Conservation (phyloP, 2,329 filamentous ascomycete genomes). For the Neonectria magnoliae region DNA sequence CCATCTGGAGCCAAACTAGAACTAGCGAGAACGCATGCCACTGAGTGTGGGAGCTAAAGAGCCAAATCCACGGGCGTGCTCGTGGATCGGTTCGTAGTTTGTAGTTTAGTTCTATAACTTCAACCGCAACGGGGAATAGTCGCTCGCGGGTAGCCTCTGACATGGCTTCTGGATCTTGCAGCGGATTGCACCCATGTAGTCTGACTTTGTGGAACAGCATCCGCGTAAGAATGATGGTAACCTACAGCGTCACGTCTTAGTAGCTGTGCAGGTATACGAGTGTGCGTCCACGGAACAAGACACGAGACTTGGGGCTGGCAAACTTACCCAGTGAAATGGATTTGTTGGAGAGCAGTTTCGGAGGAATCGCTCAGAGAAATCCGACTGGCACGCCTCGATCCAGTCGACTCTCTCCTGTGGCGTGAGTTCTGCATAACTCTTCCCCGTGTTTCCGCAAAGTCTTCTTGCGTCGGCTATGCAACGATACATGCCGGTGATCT, state of each 20-base stretch:
- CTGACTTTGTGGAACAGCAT: constrained; percentile 23
- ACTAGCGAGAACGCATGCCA: constrained; percentile 22
- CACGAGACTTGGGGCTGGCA: background rate
- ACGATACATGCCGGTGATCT: constrained; percentile 16
- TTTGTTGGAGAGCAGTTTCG: constrained; percentile 8
- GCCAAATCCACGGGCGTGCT: constrained; percentile 14
- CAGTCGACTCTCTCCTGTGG: constrained; percentile 8
- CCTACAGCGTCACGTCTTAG: background rate
- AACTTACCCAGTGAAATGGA: constrained; percentile 14
- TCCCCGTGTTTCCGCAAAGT: constrained; percentile 10
- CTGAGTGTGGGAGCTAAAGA: constrained; percentile 20
- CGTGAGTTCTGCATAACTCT: constrained; percentile 11
- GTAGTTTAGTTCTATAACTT: constrained; percentile 20
- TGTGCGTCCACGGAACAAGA: background rate
- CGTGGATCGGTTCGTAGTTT: constrained; percentile 18
- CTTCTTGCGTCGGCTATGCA: constrained; percentile 14
- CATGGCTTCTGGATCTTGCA: background rate
- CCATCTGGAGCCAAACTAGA: constrained; percentile 18
- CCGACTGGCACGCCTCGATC: constrained; percentile 7
- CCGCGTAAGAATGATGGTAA: constrained; percentile 10
- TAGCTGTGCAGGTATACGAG: background rate
- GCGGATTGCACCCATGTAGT: constrained; percentile 9
- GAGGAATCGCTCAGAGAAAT: constrained; percentile 12
- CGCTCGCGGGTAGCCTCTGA: background rate
- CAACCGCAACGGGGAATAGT: constrained; percentile 14